A percentile compares a stretch with the other conserved stretches of the same genome.
These are phyloP conservation scores for Sporothrix sp. DNA, from an alignment of 2,329 filamentous ascomycete genomes.

Conservation along the genomic window DNA sequence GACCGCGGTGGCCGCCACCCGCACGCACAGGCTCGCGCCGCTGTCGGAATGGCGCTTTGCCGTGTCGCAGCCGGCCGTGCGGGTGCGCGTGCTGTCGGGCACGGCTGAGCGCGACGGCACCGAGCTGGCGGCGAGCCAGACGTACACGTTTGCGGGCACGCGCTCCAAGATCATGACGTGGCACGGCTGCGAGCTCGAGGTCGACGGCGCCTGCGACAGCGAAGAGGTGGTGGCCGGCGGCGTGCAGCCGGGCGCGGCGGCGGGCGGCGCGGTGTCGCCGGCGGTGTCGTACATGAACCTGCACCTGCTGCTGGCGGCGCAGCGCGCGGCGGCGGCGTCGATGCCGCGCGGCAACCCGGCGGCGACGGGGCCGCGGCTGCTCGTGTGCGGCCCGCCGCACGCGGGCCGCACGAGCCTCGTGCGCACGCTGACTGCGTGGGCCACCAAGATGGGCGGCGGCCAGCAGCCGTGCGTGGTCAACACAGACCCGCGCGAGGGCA, in stretches of 20 bases:
- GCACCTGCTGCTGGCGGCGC: constrained; percentile 72
- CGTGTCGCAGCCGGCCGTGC: constrained; percentile 42
- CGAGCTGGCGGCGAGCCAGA: constrained; percentile 71
- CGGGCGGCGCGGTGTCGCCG: constrained; percentile 42
- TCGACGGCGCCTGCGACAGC: constrained; percentile 54
- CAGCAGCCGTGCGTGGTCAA: constrained; percentile 76
- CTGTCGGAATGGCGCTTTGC: constrained; percentile 74
- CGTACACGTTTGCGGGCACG: constrained; percentile 70
- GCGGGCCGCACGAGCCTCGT: constrained; percentile 76
- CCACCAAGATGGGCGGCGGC: constrained; percentile 49
- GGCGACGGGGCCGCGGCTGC: constrained; percentile 64
- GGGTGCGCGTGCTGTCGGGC: constrained; percentile 60
- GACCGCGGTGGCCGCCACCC: constrained; percentile 33
- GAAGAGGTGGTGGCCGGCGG: constrained; percentile 42
- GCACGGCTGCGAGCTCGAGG: constrained; percentile 79
- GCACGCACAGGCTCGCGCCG: constrained; percentile 45
- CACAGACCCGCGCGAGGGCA: constrained; percentile 69
- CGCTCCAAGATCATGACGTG: constrained; percentile 89
- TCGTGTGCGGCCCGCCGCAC: constrained; percentile 69
- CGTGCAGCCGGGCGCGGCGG: constrained; percentile 34
- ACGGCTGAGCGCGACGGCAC: constrained; percentile 92
- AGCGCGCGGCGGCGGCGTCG: constrained; percentile 52
- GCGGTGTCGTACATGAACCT: constrained; percentile 74
- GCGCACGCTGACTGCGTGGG: constrained; percentile 70
- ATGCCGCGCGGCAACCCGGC: constrained; percentile 25